Evolutionary conservation across 257 asterid species (phyloP).

Genomic region (Henckelia pumila): DNA sequence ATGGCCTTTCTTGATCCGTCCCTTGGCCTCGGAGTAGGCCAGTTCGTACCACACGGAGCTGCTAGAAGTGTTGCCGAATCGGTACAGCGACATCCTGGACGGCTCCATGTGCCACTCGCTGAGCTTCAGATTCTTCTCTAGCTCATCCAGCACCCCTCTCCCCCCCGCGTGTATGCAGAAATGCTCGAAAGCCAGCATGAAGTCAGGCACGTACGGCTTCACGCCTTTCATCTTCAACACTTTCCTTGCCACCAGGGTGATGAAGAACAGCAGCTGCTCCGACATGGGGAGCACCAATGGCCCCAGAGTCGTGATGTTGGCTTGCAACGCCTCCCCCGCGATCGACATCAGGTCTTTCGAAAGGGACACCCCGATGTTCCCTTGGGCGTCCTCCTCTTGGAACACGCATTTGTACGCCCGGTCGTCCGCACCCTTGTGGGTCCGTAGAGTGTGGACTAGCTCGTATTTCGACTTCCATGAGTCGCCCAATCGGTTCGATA

Average conservation of each 20-base stretch:
- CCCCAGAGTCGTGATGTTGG: constrained; percentile 48
- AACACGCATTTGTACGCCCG: constrained; percentile 39
- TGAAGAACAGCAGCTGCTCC: constrained; percentile 42
- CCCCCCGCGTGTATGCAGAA: constrained; percentile 51
- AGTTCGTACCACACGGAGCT: constrained; percentile 50
- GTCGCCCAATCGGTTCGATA: constrained; percentile 40
- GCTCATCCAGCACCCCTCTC: constrained; percentile 42
- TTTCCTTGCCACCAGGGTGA: constrained; percentile 33
- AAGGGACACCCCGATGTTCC: constrained; percentile 36
- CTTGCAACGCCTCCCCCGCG: constrained; percentile 45
- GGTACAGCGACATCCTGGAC: constrained; percentile 47
- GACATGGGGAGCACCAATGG: constrained; percentile 48
- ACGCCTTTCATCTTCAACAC: constrained; percentile 39
- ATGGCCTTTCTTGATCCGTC: constrained; percentile 43
- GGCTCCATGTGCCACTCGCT: constrained; percentile 45
- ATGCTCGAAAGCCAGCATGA: constrained; percentile 46
- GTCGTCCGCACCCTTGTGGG: constrained; percentile 48
- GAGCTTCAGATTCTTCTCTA: constrained; percentile 43
- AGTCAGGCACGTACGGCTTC: constrained; percentile 45
- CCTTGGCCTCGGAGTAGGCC: constrained; percentile 50
- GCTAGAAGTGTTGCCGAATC: constrained; percentile 52
- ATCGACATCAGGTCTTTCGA: constrained; percentile 38
- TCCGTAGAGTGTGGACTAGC: constrained; percentile 41
- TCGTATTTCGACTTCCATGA: constrained; percentile 36
- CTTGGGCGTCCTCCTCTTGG: constrained; percentile 46